These are phyloP conservation scores for Hanseniaspora pseudoguilliermondii DNA, from an alignment of 805 yeast genomes.

Conservation along the genomic window DNA sequence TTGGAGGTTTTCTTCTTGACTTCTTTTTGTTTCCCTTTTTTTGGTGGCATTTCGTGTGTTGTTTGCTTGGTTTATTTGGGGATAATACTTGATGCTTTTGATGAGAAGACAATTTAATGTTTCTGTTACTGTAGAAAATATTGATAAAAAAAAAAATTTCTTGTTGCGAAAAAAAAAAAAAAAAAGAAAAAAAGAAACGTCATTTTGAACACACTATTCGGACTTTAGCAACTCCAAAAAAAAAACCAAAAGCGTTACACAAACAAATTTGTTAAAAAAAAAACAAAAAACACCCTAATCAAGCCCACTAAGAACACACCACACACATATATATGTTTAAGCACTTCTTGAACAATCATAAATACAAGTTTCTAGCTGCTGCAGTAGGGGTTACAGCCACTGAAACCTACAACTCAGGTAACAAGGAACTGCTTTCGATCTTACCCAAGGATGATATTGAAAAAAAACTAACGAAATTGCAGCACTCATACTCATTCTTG, in stretches of 20 bases:
- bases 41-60: conserved; percentile 57
- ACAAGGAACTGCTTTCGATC: conserved; percentile 31
- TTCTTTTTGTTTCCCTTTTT: conserved; percentile 40
- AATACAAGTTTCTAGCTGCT: background rate
- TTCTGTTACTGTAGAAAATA: background rate
- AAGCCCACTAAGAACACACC: background rate
- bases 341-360: background rate
- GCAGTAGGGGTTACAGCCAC: background rate
- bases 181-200: background rate
- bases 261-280: too few species aligned
- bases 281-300: background rate
- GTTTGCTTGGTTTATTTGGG: background rate
- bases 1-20: conserved; percentile 47
- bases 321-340: background rate
- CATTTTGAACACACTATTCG: background rate
- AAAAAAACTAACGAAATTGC: conserved; percentile 50
- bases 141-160: too few species aligned
- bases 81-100: conserved; percentile 1
- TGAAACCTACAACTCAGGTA: background rate
- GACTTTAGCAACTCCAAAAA: background rate
- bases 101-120: background rate
- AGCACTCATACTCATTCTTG: conserved; percentile 68
- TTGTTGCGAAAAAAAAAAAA: background rate
- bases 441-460: conserved; percentile 63
- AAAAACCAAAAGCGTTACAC: too few species aligned